phyloP scores from a whole-genome alignment of 129 eudicot genomes.

The sunflower (Helianthus annuus) region HanXRQr2.0-SUNRISE NC_035437.2:15180458-15180957 shows the following conservation, averaged over 20 bases:
- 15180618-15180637: slow-evolving; percentile 52
- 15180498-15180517: slow-evolving; percentile 36
- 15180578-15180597: slow-evolving; percentile 57
- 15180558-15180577: slow-evolving; percentile 73
- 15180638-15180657: slow-evolving; percentile 43
- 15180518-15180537: slow-evolving; percentile 11
- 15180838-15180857: slow-evolving; percentile 10
- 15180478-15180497: slow-evolving; percentile 47
- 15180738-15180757: slow-evolving; percentile 78
- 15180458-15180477: slow-evolving; percentile 3
- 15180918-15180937: slow-evolving; percentile 36
- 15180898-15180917: slow-evolving; percentile 40
- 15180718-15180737: slow-evolving; percentile 60
- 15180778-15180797: slow-evolving; percentile 62
- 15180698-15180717: slow-evolving; percentile 89
- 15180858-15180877: slow-evolving; percentile 36
- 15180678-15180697: slow-evolving; percentile 78
- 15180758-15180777: slow-evolving; percentile 74
- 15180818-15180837: slow-evolving; percentile 48
- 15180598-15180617: slow-evolving; percentile 91
- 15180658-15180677: slow-evolving; percentile 88
- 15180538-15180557: slow-evolving; percentile 38
- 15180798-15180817: slow-evolving; percentile 82
- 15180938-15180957: slow-evolving; percentile 51
- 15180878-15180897: slow-evolving; percentile 49